A percentile compares a stretch with the other conserved stretches of the same genome.
phyloP scores from a whole-genome alignment of 2,329 filamentous ascomycete genomes.

The Fusarium agapanthi region DNA sequence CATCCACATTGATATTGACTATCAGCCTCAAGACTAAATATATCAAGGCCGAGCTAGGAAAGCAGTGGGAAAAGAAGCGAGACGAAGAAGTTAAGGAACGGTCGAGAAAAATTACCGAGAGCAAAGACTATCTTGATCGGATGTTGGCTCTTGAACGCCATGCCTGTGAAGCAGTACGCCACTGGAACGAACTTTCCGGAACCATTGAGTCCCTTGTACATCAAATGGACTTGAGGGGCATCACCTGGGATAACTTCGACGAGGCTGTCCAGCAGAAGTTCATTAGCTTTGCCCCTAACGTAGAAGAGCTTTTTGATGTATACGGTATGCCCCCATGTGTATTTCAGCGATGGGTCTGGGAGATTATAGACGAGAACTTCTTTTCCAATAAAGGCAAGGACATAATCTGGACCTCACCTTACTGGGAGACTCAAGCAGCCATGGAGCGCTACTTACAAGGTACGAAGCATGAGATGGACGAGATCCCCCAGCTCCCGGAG shows the following conservation, averaged over 20 bases:
- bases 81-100: too few relatives aligned
- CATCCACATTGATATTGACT: too few relatives aligned
- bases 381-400: neutral
- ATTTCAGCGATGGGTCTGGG: neutral
- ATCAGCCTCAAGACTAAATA: too few relatives aligned
- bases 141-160: too few relatives aligned
- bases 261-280: neutral
- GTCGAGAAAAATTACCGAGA: too few relatives aligned
- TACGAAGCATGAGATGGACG: neutral
- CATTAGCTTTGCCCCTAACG: neutral
- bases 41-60: too few relatives aligned
- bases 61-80: too few relatives aligned
- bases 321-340: accelerated
- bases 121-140: too few relatives aligned
- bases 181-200: too few relatives aligned
- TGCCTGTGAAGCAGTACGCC: too few relatives aligned
- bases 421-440: neutral
- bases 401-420: neutral
- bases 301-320: neutral
- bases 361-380: neutral
- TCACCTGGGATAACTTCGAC: neutral
- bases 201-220: too few relatives aligned
- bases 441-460: neutral
- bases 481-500: neutral
- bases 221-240: too few relatives aligned